Conservation (phyloP, 164 flowering plant genomes). For the Kingdonia uniflora region DNA sequence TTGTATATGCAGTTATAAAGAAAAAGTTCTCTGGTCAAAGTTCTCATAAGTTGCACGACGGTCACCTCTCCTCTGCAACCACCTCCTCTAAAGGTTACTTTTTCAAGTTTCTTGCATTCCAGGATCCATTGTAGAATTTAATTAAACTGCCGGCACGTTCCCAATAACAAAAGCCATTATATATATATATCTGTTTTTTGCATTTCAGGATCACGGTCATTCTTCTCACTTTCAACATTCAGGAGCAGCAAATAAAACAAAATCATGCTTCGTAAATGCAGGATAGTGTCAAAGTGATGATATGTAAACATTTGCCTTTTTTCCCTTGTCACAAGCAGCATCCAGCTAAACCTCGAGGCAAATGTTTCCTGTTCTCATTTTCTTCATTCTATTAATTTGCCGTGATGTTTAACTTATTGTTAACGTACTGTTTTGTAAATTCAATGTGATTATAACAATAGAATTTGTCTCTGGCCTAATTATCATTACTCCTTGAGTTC, state of each 20-base stretch:
- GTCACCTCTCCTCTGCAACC: slow-evolving; percentile 30
- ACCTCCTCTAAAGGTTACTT: slow-evolving; percentile 52
- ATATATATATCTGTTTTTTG: too few species aligned
- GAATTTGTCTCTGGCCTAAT: too few species aligned
- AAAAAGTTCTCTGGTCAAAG: slow-evolving; percentile 23
- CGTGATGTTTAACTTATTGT: too few species aligned
- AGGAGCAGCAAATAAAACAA: slow-evolving; percentile 60
- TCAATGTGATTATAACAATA: too few species aligned
- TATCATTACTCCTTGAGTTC: too few species aligned
- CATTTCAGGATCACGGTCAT: slow-evolving; percentile 70
- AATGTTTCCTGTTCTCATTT: too few species aligned
- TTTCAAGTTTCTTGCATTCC: neutral
- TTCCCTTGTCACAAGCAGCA: slow-evolving; percentile 5
- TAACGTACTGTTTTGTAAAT: too few species aligned
- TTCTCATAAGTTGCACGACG: slow-evolving; percentile 37
- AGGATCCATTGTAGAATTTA: neutral
- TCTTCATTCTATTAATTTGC: too few species aligned
- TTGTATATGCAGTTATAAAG: too few species aligned
- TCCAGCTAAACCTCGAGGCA: too few species aligned
- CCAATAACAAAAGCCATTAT: too few species aligned
- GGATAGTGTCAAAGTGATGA: neutral
- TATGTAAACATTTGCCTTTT: slow-evolving; percentile 2
- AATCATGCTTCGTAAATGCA: slow-evolving; percentile 25
- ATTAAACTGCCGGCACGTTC: neutral
- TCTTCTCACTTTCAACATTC: slow-evolving; percentile 91